Evolutionary conservation across 2,329 filamentous ascomycete genomes (phyloP), one percentile per base, ranked within the genome.

Genomic region (Colletotrichum sidae): DNA sequence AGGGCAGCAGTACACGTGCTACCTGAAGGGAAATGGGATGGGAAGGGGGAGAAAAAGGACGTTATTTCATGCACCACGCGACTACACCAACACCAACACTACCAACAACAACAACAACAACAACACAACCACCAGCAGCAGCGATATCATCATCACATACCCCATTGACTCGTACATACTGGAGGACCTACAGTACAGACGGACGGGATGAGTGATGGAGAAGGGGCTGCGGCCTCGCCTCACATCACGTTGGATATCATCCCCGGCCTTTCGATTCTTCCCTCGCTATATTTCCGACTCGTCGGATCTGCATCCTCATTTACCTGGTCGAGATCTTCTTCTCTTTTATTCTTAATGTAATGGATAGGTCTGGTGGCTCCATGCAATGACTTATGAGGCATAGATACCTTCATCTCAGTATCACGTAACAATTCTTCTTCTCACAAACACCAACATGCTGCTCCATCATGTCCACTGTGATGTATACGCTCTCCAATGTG

Each of bases 51-150:
- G 11, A 35, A 11, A 46, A 33, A 45, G 52, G n/a, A 55, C 17
- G 33, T 15, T n/a, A 25, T 42, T 37, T 41, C n/a, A 49, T 42
- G 33, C n/a, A 37, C 38, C 35, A 38, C 17, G 13, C 35, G 35
- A 42, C 39, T 46, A 46, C 51, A 57, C 41, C 59, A 88, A 67
- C 89, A 11, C n/a, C 46, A 34, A 6, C 46, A 51, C 33, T 3
- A 25, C 25, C 33, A 39, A 46, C 44, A 34, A 67, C 89, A 11
- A 33, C 33, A 39, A 46, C 44, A 34, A 67, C 89, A 11, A 33
- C 46, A 34, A 10, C 46, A 52, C 33, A 25, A 25, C 25, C 47
- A 39, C 25, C 44, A 33, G 8, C 45, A 49, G 13, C 58, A 56
- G 13, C 41, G n/a, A 52, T 45, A 42, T 7, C 50, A 62, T 56